These are phyloP conservation scores for Emergomyces orientalis DNA, from an alignment of 2,329 filamentous ascomycete genomes.

Conservation along the genomic window DNA sequence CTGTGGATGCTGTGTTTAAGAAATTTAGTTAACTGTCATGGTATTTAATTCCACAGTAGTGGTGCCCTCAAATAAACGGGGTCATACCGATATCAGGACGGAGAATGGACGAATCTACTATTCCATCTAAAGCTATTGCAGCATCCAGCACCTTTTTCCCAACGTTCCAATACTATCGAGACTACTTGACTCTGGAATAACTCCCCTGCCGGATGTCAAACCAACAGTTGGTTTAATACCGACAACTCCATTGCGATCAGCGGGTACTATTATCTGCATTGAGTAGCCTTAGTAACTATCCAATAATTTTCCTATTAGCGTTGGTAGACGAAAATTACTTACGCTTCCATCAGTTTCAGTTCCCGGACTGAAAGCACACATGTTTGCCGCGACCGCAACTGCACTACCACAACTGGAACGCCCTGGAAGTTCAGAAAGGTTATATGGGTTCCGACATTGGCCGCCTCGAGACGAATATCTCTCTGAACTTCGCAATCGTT, in stretches of 20 bases:
- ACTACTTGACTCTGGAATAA: conserved; percentile 57
- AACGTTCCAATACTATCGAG: conserved; percentile 63
- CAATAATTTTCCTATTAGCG: not conserved
- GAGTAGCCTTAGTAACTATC: not conserved
- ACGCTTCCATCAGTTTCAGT: conserved; percentile 64
- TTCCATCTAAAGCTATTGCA: conserved; percentile 55
- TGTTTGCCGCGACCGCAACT: conserved; percentile 54
- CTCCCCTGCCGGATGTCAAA: conserved; percentile 55
- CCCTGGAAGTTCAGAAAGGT: conserved; percentile 58
- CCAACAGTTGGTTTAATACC: conserved; percentile 71
- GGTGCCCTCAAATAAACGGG: conserved; percentile 7
- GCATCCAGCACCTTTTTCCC: conserved; percentile 58
- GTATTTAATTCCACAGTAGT: not conserved
- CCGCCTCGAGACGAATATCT: conserved; percentile 58
- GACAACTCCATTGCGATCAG: conserved; percentile 58
- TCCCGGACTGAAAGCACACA: conserved; percentile 55
- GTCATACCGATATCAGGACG: conserved; percentile 47
- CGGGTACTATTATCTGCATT: conserved; percentile 55
- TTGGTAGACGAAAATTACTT: conserved; percentile 18
- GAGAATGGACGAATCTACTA: conserved; percentile 52
- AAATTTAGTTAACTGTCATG: not conserved
- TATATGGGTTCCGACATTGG: conserved; percentile 57
- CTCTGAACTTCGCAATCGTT: conserved; percentile 30
- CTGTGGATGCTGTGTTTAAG: not conserved
- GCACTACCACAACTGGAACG: conserved; percentile 60